Conservation (phyloP, 2,329 filamentous ascomycete species). For the Arthrobotrys sinensis region DNA sequence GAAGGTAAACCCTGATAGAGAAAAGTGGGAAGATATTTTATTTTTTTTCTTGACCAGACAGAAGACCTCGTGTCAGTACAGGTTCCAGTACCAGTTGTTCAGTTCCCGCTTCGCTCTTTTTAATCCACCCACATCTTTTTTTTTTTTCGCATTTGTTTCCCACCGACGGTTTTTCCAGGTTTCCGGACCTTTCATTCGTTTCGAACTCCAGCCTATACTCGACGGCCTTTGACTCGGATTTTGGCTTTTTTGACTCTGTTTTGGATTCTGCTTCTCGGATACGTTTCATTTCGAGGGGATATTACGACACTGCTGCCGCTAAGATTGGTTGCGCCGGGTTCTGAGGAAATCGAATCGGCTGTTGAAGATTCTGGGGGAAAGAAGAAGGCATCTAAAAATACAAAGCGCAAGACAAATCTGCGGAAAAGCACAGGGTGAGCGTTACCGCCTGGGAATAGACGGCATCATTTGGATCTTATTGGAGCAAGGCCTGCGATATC, state of each 20-base stretch:
- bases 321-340: conserved; percentile 34
- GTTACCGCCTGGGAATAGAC: conserved; percentile 6
- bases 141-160: conserved; percentile 15
- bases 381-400: conserved; percentile 26
- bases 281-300: conserved; percentile 33
- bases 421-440: conserved; percentile 18
- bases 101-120: conserved; percentile 52
- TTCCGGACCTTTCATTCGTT: conserved; percentile 33
- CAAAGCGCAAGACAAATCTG: conserved; percentile 24
- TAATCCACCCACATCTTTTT: conserved; percentile 43
- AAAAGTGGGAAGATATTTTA: conserved; percentile 35
- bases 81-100: conserved; percentile 40
- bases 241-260: conserved; percentile 22
- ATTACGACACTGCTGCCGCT: conserved; percentile 42
- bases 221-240: conserved; percentile 19
- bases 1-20: conserved; percentile 45
- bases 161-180: conserved; percentile 14
- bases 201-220: conserved; percentile 23
- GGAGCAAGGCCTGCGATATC: conserved; percentile 23
- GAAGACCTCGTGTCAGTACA: conserved; percentile 56
- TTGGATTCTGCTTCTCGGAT: conserved; percentile 36
- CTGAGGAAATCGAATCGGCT: conserved; percentile 31
- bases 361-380: not conserved
- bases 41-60: conserved; percentile 23
- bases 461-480: conserved; percentile 23